These are phyloP conservation scores for Phaseolus coccineus DNA, from an alignment of 331 rosid genomes.

Conservation along the genomic window DNA sequence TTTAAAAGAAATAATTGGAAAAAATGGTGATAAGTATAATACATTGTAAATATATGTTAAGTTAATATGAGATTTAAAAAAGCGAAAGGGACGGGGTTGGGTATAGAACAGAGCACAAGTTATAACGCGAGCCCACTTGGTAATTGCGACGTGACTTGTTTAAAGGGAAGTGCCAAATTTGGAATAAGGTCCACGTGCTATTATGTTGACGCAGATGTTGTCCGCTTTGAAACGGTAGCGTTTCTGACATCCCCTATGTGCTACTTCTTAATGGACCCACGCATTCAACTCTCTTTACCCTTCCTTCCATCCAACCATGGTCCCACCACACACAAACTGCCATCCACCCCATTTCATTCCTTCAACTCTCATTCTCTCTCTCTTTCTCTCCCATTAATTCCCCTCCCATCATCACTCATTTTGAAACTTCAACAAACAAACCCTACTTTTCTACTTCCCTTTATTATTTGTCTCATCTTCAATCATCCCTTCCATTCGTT, in stretches of 20 bases:
- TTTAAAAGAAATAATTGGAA: too few species aligned
- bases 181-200: slow-evolving; percentile 64
- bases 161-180: slow-evolving; percentile 49
- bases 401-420: slow-evolving; percentile 22
- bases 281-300: slow-evolving; percentile 40
- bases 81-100: neutral
- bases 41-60: too few species aligned
- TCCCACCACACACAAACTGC: slow-evolving; percentile 4
- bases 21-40: too few species aligned
- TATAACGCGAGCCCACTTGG: slow-evolving; percentile 20
- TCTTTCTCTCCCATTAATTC: neutral
- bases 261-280: slow-evolving; percentile 45
- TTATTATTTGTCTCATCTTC: neutral
- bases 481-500: neutral
- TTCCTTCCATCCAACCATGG: slow-evolving; percentile 12
- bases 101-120: neutral
- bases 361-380: too few species aligned
- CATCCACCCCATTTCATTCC: too few species aligned
- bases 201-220: slow-evolving; percentile 64
- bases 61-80: too few species aligned
- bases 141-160: slow-evolving; percentile 59
- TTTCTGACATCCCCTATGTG: slow-evolving; percentile 50
- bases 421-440: slow-evolving; percentile 28
- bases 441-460: neutral
- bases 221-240: slow-evolving; percentile 50